These are phyloP conservation scores for Corymbia calophylla DNA, from an alignment of 441 rosid genomes.

Conservation along the genomic window DNA sequence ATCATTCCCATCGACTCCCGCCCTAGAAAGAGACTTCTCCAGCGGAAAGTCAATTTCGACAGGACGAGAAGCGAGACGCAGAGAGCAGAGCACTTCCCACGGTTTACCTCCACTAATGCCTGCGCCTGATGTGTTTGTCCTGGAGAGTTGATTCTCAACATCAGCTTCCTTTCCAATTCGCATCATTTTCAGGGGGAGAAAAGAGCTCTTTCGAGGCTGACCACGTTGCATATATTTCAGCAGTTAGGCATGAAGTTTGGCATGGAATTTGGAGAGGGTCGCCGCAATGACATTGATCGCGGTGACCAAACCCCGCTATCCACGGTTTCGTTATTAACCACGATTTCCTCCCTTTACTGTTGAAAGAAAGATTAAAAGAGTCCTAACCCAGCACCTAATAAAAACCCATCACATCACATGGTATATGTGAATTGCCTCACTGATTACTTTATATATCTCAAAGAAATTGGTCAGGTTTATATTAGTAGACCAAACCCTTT, in stretches of 20 bases:
- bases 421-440: background rate
- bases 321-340: background rate
- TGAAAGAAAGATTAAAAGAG: background rate
- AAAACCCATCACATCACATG: fast-evolving
- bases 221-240: background rate
- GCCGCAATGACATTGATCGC: background rate
- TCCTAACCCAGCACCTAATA: background rate
- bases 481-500: background rate
- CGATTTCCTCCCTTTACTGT: background rate
- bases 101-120: background rate
- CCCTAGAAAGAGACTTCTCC: background rate
- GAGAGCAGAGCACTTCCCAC: background rate
- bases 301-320: background rate
- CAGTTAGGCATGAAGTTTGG: background rate
- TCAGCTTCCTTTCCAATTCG: background rate
- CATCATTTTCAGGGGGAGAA: background rate
- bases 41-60: background rate
- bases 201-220: background rate
- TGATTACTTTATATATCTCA: too few relatives aligned
- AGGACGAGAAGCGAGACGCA: background rate
- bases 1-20: background rate
- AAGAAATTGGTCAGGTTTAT: background rate
- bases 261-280: background rate
- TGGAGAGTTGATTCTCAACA: background rate
- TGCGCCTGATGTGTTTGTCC: background rate